phyloP scores from a whole-genome alignment of 768 basidiomycete genomes.

The Lentinula edodes region DNA sequence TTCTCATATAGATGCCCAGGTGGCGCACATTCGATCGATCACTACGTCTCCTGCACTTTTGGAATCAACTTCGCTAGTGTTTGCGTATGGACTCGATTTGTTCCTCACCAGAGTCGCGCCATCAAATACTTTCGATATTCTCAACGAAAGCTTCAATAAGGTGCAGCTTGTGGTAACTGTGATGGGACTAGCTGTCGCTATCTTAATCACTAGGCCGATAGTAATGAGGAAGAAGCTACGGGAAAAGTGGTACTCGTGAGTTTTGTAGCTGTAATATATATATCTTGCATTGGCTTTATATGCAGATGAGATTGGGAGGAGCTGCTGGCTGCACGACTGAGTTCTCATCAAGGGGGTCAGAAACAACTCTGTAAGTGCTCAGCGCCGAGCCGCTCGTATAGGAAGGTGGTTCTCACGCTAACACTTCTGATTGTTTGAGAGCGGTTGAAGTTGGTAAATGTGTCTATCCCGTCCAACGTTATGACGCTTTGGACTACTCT shows the following conservation, averaged over 20 bases:
- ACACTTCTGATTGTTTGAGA: too few species aligned
- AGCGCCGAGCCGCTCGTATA: too few species aligned
- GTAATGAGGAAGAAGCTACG: conserved; percentile 61
- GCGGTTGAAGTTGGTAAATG: too few species aligned
- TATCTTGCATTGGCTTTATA: not conserved
- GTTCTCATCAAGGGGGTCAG: too few species aligned
- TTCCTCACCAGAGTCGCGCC: conserved; percentile 84
- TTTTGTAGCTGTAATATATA: not conserved
- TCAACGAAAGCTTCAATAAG: conserved; percentile 93
- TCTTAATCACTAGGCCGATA: conserved; percentile 78
- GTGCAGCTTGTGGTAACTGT: conserved; percentile 83
- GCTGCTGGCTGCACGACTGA: too few species aligned
- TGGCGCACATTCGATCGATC: conserved; percentile 68
- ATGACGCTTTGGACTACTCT: too few species aligned
- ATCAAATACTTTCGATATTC: conserved; percentile 87
- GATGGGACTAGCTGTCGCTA: conserved; percentile 62
- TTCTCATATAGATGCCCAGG: conserved; percentile 18
- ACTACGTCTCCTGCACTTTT: conserved; percentile 78
- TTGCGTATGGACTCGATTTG: conserved; percentile 84
- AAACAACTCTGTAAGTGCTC: too few species aligned
- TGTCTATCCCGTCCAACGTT: too few species aligned
- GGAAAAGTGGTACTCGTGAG: conserved; percentile 66
- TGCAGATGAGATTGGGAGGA: too few species aligned
- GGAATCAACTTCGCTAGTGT: conserved; percentile 88
- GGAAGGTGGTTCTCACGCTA: too few species aligned